Conservation (phyloP, 169 alveolate genomes). For the Sarcocystis neurona region DNA sequence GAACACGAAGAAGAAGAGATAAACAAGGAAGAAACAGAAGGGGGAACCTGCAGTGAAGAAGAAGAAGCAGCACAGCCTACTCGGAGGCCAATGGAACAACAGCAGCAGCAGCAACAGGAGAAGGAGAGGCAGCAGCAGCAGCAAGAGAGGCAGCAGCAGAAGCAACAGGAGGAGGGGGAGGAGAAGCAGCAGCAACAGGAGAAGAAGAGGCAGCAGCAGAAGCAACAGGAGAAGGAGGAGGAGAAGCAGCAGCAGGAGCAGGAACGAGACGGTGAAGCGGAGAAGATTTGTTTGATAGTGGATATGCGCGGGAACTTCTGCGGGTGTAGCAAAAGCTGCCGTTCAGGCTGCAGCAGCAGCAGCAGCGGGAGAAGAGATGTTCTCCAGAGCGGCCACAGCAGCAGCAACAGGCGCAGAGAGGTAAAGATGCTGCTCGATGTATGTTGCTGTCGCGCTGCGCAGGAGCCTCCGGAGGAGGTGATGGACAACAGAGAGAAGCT, state of each 20-base stretch:
- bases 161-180: not conserved
- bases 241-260: not conserved
- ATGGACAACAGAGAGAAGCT: not conserved
- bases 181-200: not conserved
- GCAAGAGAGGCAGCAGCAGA: not conserved
- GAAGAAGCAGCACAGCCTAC: no score
- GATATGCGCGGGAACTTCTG: constrained; percentile 29
- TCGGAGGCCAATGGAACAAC: no score
- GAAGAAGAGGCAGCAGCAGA: not conserved
- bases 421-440: no score
- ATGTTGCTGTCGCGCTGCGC: no score
- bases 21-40: no score
- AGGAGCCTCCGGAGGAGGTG: not conserved
- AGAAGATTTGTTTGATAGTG: not conserved
- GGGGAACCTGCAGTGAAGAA: no score
- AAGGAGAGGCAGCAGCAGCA: not conserved
- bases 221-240: not conserved
- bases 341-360: not conserved
- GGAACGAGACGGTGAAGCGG: not conserved
- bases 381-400: not conserved
- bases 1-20: not conserved
- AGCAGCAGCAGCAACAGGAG: no score
- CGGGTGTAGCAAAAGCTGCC: no score
- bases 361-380: constrained; percentile 3
- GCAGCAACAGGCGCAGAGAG: no score